Conservation (phyloP, 805 yeast genomes). For the Candida ovalis region DNA sequence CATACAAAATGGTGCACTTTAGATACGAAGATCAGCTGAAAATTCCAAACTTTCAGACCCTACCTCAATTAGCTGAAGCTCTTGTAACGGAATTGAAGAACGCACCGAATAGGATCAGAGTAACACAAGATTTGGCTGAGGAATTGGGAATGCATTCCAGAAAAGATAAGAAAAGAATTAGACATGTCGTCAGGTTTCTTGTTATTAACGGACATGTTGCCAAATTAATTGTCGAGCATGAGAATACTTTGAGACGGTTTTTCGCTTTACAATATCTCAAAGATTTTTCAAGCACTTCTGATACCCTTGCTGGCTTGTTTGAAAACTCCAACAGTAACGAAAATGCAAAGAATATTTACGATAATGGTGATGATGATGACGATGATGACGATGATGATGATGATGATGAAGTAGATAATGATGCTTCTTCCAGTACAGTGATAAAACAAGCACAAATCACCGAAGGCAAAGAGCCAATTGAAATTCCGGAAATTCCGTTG, state of each 20-base stretch:
- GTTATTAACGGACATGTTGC: conserved; percentile 34
- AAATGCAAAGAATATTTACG: conserved; percentile 16
- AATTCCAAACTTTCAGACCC: conserved; percentile 11
- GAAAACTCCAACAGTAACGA: background rate
- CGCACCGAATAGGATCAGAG: conserved; percentile 60
- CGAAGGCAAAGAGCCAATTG: background rate
- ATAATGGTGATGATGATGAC: conserved; percentile 25
- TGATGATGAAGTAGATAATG: conserved; percentile 28
- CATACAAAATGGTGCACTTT: conserved; percentile 50
- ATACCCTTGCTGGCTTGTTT: background rate
- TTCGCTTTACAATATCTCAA: conserved; percentile 23
- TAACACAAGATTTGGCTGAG: conserved; percentile 55
- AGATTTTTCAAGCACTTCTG: conserved; percentile 4
- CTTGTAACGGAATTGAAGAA: conserved; percentile 36
- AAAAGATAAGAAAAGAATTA: conserved; percentile 31
- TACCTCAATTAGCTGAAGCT: conserved; percentile 13
- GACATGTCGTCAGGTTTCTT: conserved; percentile 46
- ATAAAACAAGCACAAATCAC: background rate
- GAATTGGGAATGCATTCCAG: conserved; percentile 51
- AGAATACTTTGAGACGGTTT: conserved; percentile 18
- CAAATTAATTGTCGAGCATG: conserved; percentile 24
- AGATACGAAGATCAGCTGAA: conserved; percentile 33
- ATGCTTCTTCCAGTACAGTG: conserved; percentile 2
- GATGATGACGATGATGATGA: conserved; percentile 25
- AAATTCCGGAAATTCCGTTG: conserved; percentile 22